Evolutionary conservation across 2,329 filamentous ascomycete species (phyloP), one percentile per base, ranked within the genome.

Genomic region (Zopfia rhizophila): DNA sequence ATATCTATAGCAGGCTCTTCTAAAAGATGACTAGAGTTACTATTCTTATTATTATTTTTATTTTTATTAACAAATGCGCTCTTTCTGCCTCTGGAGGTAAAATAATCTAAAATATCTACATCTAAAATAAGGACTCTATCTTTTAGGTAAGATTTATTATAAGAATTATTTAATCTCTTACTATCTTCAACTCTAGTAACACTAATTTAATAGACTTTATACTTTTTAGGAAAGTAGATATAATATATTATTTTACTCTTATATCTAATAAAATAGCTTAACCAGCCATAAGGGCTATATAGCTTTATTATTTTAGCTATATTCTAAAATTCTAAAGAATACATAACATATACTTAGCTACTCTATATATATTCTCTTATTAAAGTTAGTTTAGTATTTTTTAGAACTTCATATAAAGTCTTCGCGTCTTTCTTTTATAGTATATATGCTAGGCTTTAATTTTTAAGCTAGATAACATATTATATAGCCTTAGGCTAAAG

Each of bases 391-490:
- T 21, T 21, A 11, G 22, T 7, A 22, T 21, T n/a, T 14, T 37
- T 23, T 13, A 22, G n/a, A 11, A 14, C 16, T 37, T 37, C n/a
- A n/a, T 23, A 37, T 14, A 19, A 21, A 16, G 33, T 37, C 12
- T 21, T 23, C 12, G 18, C 33, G 17, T 37, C 13, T 22, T 37
- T 37, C n/a, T n/a, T n/a, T n/a, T n/a, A n/a, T n/a, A n/a, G n/a
- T 19, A 21, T 21, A 14, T n/a, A 6, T 6, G 18, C 18, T 14
- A n/a, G 33, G 10, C 10, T 37, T 22, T n/a, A 11, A 23, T 37
- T 37, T 21, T 37, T 37, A n/a, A 37, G 33, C 33, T 13, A 37
- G 33, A 23, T 23, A 22, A 21, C n/a, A 37, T 37, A 23, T 19
- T 37, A 7, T 23, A 37, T 23, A 22, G 18, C 33, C 16, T 37